Base-by-base conservation (phyloP, 192 early-diverging fungal genomes). In the Coemansia sp. region DNA sequence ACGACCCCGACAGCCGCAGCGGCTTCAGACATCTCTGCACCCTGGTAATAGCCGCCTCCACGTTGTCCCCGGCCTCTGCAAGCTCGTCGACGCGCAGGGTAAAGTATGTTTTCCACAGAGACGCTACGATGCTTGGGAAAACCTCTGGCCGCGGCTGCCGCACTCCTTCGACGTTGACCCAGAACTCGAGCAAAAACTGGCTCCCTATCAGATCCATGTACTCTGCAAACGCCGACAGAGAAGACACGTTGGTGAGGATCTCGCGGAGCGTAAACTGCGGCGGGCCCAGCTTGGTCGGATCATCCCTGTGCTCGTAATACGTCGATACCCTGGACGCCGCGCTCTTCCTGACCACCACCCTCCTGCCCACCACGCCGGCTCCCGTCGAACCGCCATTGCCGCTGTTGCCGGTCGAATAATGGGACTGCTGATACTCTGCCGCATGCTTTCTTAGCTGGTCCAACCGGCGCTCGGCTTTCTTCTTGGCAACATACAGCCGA, bases 211-310 rank as follows among this genome's bases (percentile, higher is more conserved):
- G 78, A 65, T 93, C 90, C 86, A 89, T 86, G 69, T 88, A 91
- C 68, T 91, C 92, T 62, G 86, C 87, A 74, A 93, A 91, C 46
- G 86, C 89, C 0, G 88, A 87, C 6, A 91, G 62, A 3, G 88
- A 82, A 0, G 84, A 60, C 0, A 86, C 81, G 54, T 91, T 87
- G 6, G 83, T 82, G 18, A 93, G 72, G 19, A 91, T 85, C 34
- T 85, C 84, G 30, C 71, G 71, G 42, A 88, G 67, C 1, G 72
- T 77, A 49, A 85, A 77, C 14, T 75, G 79, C 11, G 84, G 81
- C n/a, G 74, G 73, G 5, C 69, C 69, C 55, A 76, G 63, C 36
- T 39, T 65, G 19, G 51, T 51, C 1, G 73, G 79, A 22, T 76
- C 79, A 27, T 76, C 79, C 20, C 79, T 69, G 24, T 76, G 70